These are phyloP conservation scores for Candida gorgasii DNA, from an alignment of 805 yeast genomes.

Conservation along the genomic window DNA sequence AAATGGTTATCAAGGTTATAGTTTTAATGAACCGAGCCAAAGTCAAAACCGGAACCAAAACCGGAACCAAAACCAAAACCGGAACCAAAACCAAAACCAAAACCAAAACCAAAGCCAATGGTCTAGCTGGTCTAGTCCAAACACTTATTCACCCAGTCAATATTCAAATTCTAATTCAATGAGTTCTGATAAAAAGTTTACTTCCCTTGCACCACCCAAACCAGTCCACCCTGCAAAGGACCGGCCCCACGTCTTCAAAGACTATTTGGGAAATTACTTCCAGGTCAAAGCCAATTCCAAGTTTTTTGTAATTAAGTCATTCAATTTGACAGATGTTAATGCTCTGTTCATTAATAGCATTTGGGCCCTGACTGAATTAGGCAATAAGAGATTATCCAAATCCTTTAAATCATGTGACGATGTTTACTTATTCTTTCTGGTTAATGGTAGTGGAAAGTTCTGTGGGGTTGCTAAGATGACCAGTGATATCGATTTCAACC, in stretches of 20 bases:
- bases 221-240: not conserved
- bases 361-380: conserved; percentile 63
- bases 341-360: conserved; percentile 50
- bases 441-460: conserved; percentile 56
- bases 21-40: too few species aligned
- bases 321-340: conserved; percentile 47
- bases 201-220: conserved; percentile 1
- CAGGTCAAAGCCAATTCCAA: conserved; percentile 18
- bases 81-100: too few species aligned
- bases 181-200: not conserved
- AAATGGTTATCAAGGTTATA: too few species aligned
- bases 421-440: conserved; percentile 56
- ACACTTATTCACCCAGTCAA: too few species aligned
- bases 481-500: conserved; percentile 33
- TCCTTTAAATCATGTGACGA: conserved; percentile 36
- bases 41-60: not conserved
- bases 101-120: too few species aligned
- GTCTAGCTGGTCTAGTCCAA: too few species aligned
- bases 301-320: conserved; percentile 58
- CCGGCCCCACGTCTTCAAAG: conserved; percentile 8
- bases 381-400: conserved; percentile 51
- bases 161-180: not conserved
- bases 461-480: conserved; percentile 62
- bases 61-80: not conserved
- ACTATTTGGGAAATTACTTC: conserved; percentile 12